Base-by-base conservation (phyloP, 306 rosid genomes). In the Argentina anserina region DNA sequence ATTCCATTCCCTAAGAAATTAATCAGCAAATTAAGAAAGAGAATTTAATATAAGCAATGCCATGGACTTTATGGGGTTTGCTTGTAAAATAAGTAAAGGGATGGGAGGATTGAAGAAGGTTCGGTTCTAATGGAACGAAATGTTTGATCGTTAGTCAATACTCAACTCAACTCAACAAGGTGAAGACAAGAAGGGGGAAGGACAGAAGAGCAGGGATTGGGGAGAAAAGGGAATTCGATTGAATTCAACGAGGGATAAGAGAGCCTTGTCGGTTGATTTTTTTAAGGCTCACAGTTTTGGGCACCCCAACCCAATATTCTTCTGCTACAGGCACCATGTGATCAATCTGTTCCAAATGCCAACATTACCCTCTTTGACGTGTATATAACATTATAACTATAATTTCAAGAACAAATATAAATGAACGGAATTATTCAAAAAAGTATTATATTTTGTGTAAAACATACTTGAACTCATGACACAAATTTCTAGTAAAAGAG, bases 241-340 rank as follows among this genome's bases (percentile, higher is more conserved):
- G 74, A 69, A 67, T 62, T 62, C 9, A 47, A 28, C 11, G 6
- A 64, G 79, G 81, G 84, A 79, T 26, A 25, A 26, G 70, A n/a
- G 75, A 60, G 56, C 52, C 26, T 68, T 81, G 87, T 83, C 86
- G 82, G 80, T 75, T 52, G 67, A 15, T 56, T 33, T 20, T 43
- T 14, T 50, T 50, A 2, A 50, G 56, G 10, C 9, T 60, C 64
- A 17, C 50, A 10, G 37, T 23, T 25, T 55, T 11, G 67, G 80
- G 84, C 53, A 79, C 68, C 60, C 75, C 72, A 69, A 70, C 46
- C 73, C 74, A 69, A 66, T 80, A 76, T 77, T 81, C 78, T 63
- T 34, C 65, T 26, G 47, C 42, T 42, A 60, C 66, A n/a, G 56
- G 49, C 74, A 64, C 52, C 84, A 59, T 83, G 84, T 76, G 82